Conservation (phyloP, 139 green algal species). For the Chlorella sp. region DNA sequence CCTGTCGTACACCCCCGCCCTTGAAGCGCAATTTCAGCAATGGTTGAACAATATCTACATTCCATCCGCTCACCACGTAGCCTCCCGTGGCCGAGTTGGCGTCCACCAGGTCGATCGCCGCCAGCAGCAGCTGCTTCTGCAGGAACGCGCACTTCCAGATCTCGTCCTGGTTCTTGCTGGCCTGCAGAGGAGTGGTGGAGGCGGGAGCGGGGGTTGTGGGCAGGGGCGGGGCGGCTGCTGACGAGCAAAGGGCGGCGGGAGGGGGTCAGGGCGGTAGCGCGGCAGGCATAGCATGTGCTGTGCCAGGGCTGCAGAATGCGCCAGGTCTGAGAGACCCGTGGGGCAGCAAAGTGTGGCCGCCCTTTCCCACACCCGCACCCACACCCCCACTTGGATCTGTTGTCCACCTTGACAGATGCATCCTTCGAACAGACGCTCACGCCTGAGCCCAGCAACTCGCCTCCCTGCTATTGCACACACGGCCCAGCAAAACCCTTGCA, state of each 20-base stretch:
- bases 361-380: no score
- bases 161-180: slow-evolving; percentile 85
- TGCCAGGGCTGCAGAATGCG: no score
- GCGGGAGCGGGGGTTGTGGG: not conserved
- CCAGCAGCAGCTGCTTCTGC: slow-evolving; percentile 95
- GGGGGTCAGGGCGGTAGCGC: not conserved
- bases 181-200: slow-evolving; percentile 30
- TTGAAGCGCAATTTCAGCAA: no score
- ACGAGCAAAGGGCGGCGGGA: not conserved
- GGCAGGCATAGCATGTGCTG: not conserved
- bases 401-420: no score
- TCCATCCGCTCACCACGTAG: slow-evolving; percentile 51
- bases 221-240: not conserved
- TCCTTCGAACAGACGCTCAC: no score
- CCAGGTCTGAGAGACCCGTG: no score
- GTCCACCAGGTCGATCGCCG: slow-evolving; percentile 97
- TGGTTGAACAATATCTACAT: no score
- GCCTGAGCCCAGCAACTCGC: no score
- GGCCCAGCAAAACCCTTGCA: not conserved
- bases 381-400: no score
- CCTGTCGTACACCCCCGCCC: no score
- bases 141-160: slow-evolving; percentile 93
- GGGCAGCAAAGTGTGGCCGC: no score
- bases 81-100: slow-evolving; percentile 82
- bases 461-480: not conserved